Base-by-base conservation (phyloP, 179 eudicot species). In the Amaranthus tricolor region DNA sequence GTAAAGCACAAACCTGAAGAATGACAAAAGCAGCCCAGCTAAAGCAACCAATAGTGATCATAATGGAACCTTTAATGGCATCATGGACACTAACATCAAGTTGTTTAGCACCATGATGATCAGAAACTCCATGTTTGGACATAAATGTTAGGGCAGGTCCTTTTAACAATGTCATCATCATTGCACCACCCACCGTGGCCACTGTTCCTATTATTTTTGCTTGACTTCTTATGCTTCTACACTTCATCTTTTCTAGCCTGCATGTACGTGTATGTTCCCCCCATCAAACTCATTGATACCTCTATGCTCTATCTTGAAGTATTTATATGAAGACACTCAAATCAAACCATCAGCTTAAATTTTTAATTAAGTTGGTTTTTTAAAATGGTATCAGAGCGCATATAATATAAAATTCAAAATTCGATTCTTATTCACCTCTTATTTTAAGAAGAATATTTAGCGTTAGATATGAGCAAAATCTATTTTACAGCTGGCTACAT, bases 161-260 rank as follows among this genome's bases (percentile, higher is more conserved):
- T 70, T 83, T 88, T 3, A 85, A 24, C 2, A 90, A 61, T 24
- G 97, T 90, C 94, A 94, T 90, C 70, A 92, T 77, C 97, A 89
- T 90, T 5, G 97, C 98, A 13, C 98, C 97, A 6, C 86, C 94
- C 4, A 94, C 81, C 4, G 97, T 94, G 40, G 87, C 87, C 9
- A 94, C 11, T 8, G 97, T 92, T 43, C 97, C 98, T 19, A 84
- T 19, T 8, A 94, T 78, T 80, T 92, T 94, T 1, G 97, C 97
- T 74, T 89, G 96, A 84, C 96, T 87, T 6, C 83, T 85, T 0
- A 85, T 53, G 65, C 77, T 84, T 78, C 74, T 89, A 0, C 88
- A 8, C 21, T 85, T 86, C 70, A 92, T 88, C 56, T 71, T 81
- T 69, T 94, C 98, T 43, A 92, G 83, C 87, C 96, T 93, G 76